These are phyloP conservation scores for Phytophthora hibernalis DNA, from an alignment of 352 stramenopile species.

Conservation along the genomic window DNA sequence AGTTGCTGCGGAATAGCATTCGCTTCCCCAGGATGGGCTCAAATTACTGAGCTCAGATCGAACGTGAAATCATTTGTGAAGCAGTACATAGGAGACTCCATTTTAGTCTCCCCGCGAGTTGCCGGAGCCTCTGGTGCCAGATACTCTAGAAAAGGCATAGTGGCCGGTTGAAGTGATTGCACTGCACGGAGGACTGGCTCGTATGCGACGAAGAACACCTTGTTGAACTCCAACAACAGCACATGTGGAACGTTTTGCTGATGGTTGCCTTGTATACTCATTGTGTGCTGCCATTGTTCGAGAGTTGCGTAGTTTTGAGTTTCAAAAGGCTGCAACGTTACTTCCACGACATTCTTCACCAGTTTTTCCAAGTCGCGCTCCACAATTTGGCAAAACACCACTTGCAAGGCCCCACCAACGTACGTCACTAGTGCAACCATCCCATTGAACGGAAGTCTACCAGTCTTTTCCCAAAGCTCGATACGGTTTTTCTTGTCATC, in stretches of 20 bases:
- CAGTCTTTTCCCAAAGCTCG: constrained; percentile 45
- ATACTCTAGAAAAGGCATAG: constrained; percentile 51
- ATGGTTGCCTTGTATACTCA: neutral
- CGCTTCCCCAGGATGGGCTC: constrained; percentile 5
- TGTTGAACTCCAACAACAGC: constrained; percentile 58
- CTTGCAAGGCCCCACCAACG: constrained; percentile 16
- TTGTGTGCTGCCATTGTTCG: constrained; percentile 23
- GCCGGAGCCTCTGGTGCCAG: constrained; percentile 30
- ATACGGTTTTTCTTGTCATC: constrained; percentile 27
- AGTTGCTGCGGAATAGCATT: constrained; percentile 7
- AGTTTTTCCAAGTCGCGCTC: constrained; percentile 37
- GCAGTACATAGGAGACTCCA: constrained; percentile 48
- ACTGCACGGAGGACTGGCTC: constrained; percentile 56
- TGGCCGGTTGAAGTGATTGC: constrained; percentile 35
- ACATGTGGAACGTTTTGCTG: constrained; percentile 24
- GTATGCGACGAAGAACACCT: constrained; percentile 59
- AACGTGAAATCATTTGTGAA: constrained; percentile 35
- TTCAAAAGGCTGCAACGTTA: constrained; percentile 49
- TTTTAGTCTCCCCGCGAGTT: constrained; percentile 10
- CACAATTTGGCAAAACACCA: constrained; percentile 50
- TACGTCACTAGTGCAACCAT: constrained; percentile 48
- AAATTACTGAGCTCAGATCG: constrained; percentile 37
- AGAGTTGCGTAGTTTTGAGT: constrained; percentile 33
- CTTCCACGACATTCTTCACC: constrained; percentile 36
- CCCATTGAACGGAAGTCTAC: constrained; percentile 36